Evolutionary conservation across 306 rosid species (phyloP).

Genomic region (Gillenia trifoliata): DNA sequence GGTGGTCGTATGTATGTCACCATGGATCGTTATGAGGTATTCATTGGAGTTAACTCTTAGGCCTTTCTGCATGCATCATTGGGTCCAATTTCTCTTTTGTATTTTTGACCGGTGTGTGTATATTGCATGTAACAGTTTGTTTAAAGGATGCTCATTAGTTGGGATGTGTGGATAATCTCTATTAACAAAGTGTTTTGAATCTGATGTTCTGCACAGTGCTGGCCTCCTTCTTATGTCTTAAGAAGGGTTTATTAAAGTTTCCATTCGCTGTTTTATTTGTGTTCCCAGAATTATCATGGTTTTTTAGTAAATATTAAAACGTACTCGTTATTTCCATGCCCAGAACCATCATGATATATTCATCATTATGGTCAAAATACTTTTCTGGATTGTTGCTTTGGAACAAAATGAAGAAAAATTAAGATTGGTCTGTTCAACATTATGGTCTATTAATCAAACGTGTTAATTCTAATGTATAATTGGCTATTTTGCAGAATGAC

Average conservation of each 20-base stretch:
- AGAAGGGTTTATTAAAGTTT: background rate
- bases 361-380: too few relatives aligned
- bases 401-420: background rate
- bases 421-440: background rate
- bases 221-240: background rate
- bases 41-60: background rate
- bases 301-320: background rate
- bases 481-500: slow-evolving; percentile 63
- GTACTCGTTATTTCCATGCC: background rate
- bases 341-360: background rate
- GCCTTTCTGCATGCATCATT: background rate
- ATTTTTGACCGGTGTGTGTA: background rate
- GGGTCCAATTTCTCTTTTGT: background rate
- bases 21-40: slow-evolving; percentile 98
- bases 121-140: background rate
- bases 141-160: background rate
- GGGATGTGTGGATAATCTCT: background rate
- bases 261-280: background rate
- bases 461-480: background rate
- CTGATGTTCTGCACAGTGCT: background rate
- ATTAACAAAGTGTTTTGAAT: background rate
- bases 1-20: slow-evolving; percentile 98
- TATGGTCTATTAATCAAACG: background rate
- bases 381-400: background rate
- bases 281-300: background rate